Evolutionary conservation across 2,329 filamentous ascomycete genomes (phyloP), one percentile per base, ranked within the genome.

Genomic region (Beauveria sp.): DNA sequence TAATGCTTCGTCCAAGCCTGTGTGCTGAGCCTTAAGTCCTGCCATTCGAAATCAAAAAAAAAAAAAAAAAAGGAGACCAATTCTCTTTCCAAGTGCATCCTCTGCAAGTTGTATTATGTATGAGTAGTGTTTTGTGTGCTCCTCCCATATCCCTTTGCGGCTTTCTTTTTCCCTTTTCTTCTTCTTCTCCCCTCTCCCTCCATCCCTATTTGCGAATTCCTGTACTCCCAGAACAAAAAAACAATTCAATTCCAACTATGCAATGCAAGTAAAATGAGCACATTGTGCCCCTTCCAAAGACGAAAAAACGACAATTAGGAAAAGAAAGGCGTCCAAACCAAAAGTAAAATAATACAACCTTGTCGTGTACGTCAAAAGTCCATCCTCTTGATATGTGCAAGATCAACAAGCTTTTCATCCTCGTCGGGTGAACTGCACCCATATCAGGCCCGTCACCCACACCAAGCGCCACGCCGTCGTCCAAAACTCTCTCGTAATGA

Each of bases 381-480:
- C n/a, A 40, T 20, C 43, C 6, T n/a, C 22, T n/a, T 24, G 28
- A 3, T 0, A 26, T 20, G 10, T 4, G 14, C 8, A 26, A 26
- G 16, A 31, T 28, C 10, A 9, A 7, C 46, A 40, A 38, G 38
- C 22, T n/a, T 12, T 12, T 52, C 73, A 90, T 65, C 87, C 87
- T 69, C 80, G 80, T 75, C 82, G 85, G 62, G 87, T 79, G 67
- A 93, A 74, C 75, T 86, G 90, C 34, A 79, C 78, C 79, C 89
- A 95, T 71, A 86, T 86, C 16, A 77, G 66, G 50, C 87, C 72
- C 22, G 84, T 85, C 72, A 89, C 82, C 79, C 83, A 84, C 6
- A 79, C 79, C 3, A 92, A 86, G 53, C 83, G 78, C 75, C 83
- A 85, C 20, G 87, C 68, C 50, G 83, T 87, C 9, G 78, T 81